Evolutionary conservation across 257 asterid genomes (phyloP).

Genomic region (Agastache rugosa): DNA sequence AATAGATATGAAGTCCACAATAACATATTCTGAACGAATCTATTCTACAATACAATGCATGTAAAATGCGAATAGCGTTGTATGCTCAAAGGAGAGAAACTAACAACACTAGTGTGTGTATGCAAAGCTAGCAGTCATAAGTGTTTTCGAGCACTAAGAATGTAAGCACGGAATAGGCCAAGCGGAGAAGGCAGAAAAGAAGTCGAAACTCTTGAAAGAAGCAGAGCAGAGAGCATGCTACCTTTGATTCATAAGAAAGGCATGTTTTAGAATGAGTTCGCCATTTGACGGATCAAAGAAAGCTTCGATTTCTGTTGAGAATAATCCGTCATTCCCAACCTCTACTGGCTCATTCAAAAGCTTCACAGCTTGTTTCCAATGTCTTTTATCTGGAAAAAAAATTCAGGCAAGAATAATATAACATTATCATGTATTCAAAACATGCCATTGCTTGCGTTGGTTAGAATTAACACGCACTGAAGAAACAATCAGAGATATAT

Average conservation of each 20-base stretch:
- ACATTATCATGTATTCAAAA: neutral
- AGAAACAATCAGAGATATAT: neutral
- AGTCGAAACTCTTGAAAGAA: neutral
- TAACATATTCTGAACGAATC: neutral
- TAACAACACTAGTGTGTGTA: neutral
- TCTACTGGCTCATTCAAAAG: slow-evolving; percentile 64
- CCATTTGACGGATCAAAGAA: slow-evolving; percentile 70
- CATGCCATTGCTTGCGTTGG: neutral
- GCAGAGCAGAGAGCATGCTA: slow-evolving; percentile 1
- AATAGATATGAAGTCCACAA: neutral
- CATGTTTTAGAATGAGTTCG: slow-evolving; percentile 56
- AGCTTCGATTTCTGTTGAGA: slow-evolving; percentile 56
- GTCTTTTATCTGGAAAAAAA: slow-evolving; percentile 59
- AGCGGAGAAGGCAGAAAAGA: neutral
- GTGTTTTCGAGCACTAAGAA: neutral
- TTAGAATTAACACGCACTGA: neutral
- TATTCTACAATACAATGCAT: neutral
- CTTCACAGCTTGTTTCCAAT: slow-evolving; percentile 94
- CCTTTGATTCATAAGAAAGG: slow-evolving; percentile 40
- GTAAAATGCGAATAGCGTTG: neutral
- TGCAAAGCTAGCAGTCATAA: neutral
- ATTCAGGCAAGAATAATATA: neutral
- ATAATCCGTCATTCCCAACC: slow-evolving; percentile 39
- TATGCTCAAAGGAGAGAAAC: neutral
- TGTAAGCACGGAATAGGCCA: neutral